These are phyloP conservation scores for Cryptococcus depauperatus DNA, from an alignment of 1,284 basidiomycete genomes.

Conservation along the genomic window DNA sequence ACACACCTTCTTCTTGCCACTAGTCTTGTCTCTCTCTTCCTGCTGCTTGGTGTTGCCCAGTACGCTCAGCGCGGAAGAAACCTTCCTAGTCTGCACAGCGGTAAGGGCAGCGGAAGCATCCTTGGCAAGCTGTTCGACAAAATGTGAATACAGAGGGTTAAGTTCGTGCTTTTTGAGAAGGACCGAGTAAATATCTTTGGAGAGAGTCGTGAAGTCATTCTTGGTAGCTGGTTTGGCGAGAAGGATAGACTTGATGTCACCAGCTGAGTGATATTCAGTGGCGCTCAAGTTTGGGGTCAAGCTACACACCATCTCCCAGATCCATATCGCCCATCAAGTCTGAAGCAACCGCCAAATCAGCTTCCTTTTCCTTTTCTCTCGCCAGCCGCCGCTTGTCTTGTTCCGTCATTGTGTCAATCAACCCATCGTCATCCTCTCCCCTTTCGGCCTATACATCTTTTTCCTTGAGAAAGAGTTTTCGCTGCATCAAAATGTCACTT, in stretches of 20 bases:
- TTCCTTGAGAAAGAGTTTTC: not conserved
- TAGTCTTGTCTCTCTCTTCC: constrained; percentile 71
- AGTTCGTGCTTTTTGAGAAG: constrained; percentile 66
- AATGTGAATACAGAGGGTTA: constrained; percentile 71
- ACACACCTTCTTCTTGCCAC: constrained; percentile 75
- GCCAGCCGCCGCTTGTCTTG: constrained; percentile 64
- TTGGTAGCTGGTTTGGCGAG: constrained; percentile 71
- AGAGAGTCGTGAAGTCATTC: constrained; percentile 69
- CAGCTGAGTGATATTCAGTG: no score
- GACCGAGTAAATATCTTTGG: constrained; percentile 60
- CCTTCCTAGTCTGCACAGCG: constrained; percentile 82
- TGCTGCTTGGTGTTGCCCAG: constrained; percentile 90
- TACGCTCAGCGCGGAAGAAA: constrained; percentile 67
- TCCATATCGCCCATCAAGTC: constrained; percentile 65
- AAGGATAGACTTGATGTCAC: constrained; percentile 56
- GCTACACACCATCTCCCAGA: constrained; percentile 23
- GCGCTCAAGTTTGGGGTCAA: not conserved
- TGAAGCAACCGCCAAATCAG: constrained; percentile 74
- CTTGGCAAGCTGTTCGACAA: constrained; percentile 72
- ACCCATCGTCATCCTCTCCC: constrained; percentile 50
- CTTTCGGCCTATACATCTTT: constrained; percentile 10
- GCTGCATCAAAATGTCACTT: constrained; percentile 8
- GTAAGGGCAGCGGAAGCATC: constrained; percentile 64
- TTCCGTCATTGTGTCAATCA: constrained; percentile 59
- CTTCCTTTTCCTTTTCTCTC: constrained; percentile 68